Base-by-base conservation (phyloP, 306 rosid genomes). In the Astragalus membranaceus region DNA sequence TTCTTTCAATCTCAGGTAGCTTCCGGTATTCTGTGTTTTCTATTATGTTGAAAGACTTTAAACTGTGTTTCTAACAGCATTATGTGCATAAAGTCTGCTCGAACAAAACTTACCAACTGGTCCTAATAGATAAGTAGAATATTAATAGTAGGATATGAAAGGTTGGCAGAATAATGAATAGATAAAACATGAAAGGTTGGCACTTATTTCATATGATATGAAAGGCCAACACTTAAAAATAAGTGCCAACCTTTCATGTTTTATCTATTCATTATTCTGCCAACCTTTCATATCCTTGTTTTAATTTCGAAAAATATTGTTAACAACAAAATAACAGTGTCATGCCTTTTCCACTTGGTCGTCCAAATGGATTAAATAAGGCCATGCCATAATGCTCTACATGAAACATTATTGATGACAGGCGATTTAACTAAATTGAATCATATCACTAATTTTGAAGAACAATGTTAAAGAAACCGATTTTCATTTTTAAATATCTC, bases 1-100 rank as follows among this genome's bases (percentile, higher is more conserved):
- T 71, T 88, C 91, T 69, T 62, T 87, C 47, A 80, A 87, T 70
- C 83, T 85, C 70, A 83, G 97, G 96, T 94, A 79, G 62, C 53
- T 79, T 73, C 56, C 67, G 30, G 49, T 66, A 36, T 48, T 11
- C 48, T 13, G 10, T 64, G 20, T 73, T 50, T 8, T 67, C 20
- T 37, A 47, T 30, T 20, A 30, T 75, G 41, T 58, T 55, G 4
- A 41, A 53, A 42, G 36, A 14, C 71, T 23, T 6, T 8, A 70
- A 69, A 5, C 47, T 42, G 10, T 75, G 79, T 39, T 70, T 70
- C 44, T 36, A 37, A 51, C 37, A 12, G 32, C 48, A 49, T 36
- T 47, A 65, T 12, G 16, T 17, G 61, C 23, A 42, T 15, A 73
- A 61, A 54, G 64, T 68, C 47, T 55, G 61, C 32, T 64, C 46